A percentile compares a stretch with the other conserved stretches of the same genome.
Evolutionary conservation across 2,329 filamentous ascomycete species (phyloP).

Genomic region (Fusarium anguioides): DNA sequence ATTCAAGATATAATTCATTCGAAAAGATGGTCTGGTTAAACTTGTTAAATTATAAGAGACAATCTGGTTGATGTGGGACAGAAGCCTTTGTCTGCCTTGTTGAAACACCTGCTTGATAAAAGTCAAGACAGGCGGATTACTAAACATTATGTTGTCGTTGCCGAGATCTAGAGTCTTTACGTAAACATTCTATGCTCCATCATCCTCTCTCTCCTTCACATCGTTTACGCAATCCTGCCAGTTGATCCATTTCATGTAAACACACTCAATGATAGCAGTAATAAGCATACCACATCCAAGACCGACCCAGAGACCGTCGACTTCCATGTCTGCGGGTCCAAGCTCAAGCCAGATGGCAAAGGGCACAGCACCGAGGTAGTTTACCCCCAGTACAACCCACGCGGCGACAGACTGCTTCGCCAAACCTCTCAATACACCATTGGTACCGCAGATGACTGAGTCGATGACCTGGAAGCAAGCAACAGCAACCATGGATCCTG

Average conservation of each 20-base stretch:
- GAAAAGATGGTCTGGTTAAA: too few relatives aligned
- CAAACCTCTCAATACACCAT: conserved; percentile 34
- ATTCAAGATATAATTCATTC: too few relatives aligned
- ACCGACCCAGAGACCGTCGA: conserved; percentile 45
- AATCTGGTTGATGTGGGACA: too few relatives aligned
- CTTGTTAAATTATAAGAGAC: too few relatives aligned
- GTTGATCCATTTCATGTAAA: conserved; percentile 40
- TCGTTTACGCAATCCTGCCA: conserved; percentile 43
- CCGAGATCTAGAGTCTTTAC: background rate
- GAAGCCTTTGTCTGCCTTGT: too few relatives aligned
- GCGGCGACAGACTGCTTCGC: conserved; percentile 38
- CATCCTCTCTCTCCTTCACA: conserved; percentile 36
- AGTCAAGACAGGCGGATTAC: background rate
- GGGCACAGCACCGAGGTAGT: conserved; percentile 36
- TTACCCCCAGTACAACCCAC: conserved; percentile 34
- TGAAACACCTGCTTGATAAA: background rate
- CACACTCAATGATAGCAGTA: conserved; percentile 40
- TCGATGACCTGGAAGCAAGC: conserved; percentile 36
- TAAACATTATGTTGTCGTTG: background rate
- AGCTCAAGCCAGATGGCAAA: conserved; percentile 37
- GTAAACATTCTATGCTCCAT: conserved; percentile 17
- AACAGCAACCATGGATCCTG: conserved; percentile 28
- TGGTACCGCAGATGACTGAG: conserved; percentile 35
- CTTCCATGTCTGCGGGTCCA: conserved; percentile 26
- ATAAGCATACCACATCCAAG: conserved; percentile 41